Evolutionary conservation across 331 rosid species (phyloP), one percentile per base, ranked within the genome.

Genomic region (Quercus tomentella): DNA sequence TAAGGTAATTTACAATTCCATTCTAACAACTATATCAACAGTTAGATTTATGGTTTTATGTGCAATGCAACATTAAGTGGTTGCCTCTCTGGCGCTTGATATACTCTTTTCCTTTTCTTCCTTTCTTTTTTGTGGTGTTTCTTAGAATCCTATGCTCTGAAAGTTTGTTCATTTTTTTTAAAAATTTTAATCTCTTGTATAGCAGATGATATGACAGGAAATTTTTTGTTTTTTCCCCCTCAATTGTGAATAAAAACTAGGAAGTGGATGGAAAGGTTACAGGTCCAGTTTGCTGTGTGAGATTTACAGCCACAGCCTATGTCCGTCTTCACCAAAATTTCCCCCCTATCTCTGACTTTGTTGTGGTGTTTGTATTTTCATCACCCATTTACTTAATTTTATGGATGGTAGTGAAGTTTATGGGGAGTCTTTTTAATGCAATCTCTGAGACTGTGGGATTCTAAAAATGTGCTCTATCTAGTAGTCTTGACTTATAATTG

Each of bases 1-100:
- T 80, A 95, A 95, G 81, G 99, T 95, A 90, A 90, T 84, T 65
- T 81, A 58, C 56, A 23, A 63, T 81, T 76, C 80, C 71, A 25
- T 6, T 31, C 25, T 23, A 52, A 31, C 77, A 67, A 56, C 80
- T 74, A 56, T 74, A 11, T 78, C 35, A 20, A 37, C 56, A 72
- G 72, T 81, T 70, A 56, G 51, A 76, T 57, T 30, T 15, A 37
- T 78, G 49, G 33, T 67, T 67, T 7, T 35, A 67, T 35, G 7
- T 67, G 11, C 26, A 15, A 8, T 67, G 25, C 72, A 18, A 35
- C 72, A 67, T 67, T 20, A 33, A 67, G 23, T 67, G 51, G 45
- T 67, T 67, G 25, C 72, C 4, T 49, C n/a, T 33, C 52, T 20
- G 49, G 72, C 2, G 26, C 72, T 20, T 33, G 72, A 67, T 67